Evolutionary conservation across 176 grass and related monocot species (phyloP), one percentile per base, ranked within the genome.

Genomic region (Panicum miliaceum): DNA sequence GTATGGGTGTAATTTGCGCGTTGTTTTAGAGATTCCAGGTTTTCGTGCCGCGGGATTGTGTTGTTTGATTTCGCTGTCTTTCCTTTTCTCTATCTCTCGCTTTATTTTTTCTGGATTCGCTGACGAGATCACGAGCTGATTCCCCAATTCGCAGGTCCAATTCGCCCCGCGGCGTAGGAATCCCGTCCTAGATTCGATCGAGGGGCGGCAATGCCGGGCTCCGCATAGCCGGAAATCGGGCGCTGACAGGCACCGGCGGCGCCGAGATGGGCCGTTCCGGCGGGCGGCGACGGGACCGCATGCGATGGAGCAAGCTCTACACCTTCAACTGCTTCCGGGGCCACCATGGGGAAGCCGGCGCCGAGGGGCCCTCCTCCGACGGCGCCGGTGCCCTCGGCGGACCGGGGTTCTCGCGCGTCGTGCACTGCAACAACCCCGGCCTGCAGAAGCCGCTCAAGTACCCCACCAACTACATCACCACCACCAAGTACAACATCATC

Each of bases 241-340:
- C 12, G 51, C 63, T 23, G 13, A 52, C 48, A 27, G 46, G n/a
- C 57, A 36, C 78, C 74, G 43, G 41, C 37, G 59, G 46, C 60
- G 80, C 82, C 54, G 69, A 88, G 80, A 91, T 92, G 93, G 89
- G 78, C 27, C 89, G 86, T 79, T 68, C 81, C 34, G 89, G 75
- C 76, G 86, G 90, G 88, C 83, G 93, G 75, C 73, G 73, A 77
- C 86, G 83, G 69, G 91, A 99, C 82, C 77, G 85, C 37, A 88
- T 99, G 73, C 91, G 93, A 60, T 99, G 96, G 96, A 96, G 88
- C 87, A 94, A 94, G 60, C 91, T 99, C 86, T 99, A 99, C 80
- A 90, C 87, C 83, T 99, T 99, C 85, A 87, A 88, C 57, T 99
- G 96, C 85, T 78, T 94, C 83, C 83, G 88, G n/a, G 64, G 62